Conservation (phyloP, 192 early-diverging fungal species). For the Jimgerdemannia flammicorona region DNA sequence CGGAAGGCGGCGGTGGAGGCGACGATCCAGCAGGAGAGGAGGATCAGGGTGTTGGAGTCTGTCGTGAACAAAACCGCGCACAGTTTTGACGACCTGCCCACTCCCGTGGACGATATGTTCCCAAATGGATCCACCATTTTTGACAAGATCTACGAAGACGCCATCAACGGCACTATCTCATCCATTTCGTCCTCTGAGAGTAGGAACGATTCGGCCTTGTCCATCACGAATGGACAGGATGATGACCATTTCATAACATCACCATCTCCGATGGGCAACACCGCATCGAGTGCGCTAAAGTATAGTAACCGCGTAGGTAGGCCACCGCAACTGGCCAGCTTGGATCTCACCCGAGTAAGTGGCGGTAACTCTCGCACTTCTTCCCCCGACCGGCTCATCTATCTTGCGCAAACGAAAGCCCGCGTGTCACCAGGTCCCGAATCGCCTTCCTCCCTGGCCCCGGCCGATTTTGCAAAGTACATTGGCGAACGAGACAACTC, state of each 20-base stretch:
- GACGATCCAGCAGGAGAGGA: slow-evolving; percentile 26
- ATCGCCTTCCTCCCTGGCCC: background rate
- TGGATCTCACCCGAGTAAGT: background rate
- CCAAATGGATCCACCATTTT: slow-evolving; percentile 31
- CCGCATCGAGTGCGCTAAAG: background rate
- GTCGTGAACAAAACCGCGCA: background rate
- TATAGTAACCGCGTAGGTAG: background rate
- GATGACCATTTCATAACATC: background rate
- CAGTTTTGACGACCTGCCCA: background rate
- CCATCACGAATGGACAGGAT: background rate
- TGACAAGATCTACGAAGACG: slow-evolving; percentile 40
- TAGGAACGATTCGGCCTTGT: background rate
- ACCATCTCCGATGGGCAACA: background rate
- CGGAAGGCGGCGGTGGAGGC: slow-evolving; percentile 50
- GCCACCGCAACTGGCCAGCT: background rate
- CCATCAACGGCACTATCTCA: slow-evolving; percentile 23
- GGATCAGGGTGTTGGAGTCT: slow-evolving; percentile 14
- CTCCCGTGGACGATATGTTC: background rate
- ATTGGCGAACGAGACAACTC: background rate
- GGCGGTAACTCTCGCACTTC: background rate
- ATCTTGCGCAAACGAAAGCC: background rate
- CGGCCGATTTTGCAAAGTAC: background rate
- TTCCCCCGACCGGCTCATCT: background rate
- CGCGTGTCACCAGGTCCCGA: background rate
- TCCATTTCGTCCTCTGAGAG: background rate